Evolutionary conservation across 2,329 filamentous ascomycete species (phyloP).

Genomic region (Chaetomiaceae sp.): DNA sequence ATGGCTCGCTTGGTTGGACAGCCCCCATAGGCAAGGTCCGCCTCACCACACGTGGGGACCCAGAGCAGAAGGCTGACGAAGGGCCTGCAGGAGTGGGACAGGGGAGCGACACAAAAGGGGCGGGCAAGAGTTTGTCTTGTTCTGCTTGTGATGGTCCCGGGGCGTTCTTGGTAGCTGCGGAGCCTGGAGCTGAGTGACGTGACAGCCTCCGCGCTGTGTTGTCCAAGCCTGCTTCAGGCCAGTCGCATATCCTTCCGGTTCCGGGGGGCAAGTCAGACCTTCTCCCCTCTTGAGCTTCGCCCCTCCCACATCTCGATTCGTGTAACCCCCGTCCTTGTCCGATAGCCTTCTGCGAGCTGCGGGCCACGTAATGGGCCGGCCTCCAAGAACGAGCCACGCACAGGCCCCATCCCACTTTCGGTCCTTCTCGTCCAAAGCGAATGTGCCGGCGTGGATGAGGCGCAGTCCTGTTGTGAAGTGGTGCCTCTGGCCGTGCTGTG

Average conservation of each 20-base stretch:
- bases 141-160: not conserved
- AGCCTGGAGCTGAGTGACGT: slow-evolving; percentile 17
- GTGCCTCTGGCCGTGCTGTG: too few species aligned
- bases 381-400: slow-evolving; percentile 9
- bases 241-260: slow-evolving; percentile 17
- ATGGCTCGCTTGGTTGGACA: not conserved
- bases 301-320: slow-evolving; percentile 17
- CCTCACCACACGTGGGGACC: not conserved
- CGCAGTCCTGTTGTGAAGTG: not conserved
- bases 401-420: slow-evolving; percentile 5
- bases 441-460: not conserved
- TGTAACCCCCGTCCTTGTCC: slow-evolving; percentile 12
- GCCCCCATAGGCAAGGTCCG: not conserved
- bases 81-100: not conserved
- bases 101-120: not conserved
- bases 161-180: not conserved
- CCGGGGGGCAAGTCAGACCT: slow-evolving; percentile 7
- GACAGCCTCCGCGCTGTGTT: slow-evolving; percentile 19
- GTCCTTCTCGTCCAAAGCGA: slow-evolving; percentile 3
- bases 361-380: slow-evolving; percentile 16
- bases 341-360: slow-evolving; percentile 23
- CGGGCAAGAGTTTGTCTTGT: not conserved
- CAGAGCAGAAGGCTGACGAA: not conserved
- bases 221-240: slow-evolving; percentile 9
- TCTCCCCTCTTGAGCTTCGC: slow-evolving; percentile 4